phyloP scores from a whole-genome alignment of 2,329 filamentous ascomycete genomes.

The Claviceps spartinae region DNA sequence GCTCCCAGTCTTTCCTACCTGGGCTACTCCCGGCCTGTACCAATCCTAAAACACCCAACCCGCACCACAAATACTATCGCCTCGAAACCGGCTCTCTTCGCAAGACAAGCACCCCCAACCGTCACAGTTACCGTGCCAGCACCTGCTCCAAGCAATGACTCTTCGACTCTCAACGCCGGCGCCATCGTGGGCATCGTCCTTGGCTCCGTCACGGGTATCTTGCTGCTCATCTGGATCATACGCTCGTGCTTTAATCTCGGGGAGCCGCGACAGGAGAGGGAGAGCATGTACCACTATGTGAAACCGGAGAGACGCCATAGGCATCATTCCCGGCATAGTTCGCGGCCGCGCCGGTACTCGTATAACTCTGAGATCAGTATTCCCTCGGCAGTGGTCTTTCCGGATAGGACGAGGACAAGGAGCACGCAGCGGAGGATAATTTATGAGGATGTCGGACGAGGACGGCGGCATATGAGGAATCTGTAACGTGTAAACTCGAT shows the following conservation, averaged over 20 bases:
- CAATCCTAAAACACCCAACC: not conserved
- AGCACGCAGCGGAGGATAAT: not conserved
- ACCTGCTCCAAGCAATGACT: constrained; percentile 4
- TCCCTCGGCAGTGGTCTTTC: not conserved
- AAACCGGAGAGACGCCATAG: constrained; percentile 9
- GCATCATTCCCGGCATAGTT: constrained; percentile 13
- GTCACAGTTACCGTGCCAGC: constrained; percentile 19
- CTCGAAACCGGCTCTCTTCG: not conserved
- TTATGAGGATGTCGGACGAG: not conserved
- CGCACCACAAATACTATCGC: not conserved
- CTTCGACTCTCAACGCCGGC: constrained; percentile 27
- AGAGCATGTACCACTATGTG: constrained; percentile 21
- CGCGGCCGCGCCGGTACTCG: constrained; percentile 1
- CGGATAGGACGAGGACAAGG: not conserved
- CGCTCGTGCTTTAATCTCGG: constrained; percentile 30
- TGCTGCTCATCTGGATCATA: constrained; percentile 34
- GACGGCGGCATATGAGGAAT: not conserved
- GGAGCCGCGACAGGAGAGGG: constrained; percentile 19
- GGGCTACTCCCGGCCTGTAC: too few species aligned
- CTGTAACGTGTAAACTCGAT: not conserved
- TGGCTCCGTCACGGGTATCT: constrained; percentile 30
- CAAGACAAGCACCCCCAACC: not conserved
- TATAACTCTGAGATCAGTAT: not conserved
- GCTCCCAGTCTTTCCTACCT: too few species aligned
- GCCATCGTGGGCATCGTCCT: constrained; percentile 39